Evolutionary conservation across 495 filamentous ascomycete species (phyloP).

Genomic region (Penicillium egyptiacum): DNA sequence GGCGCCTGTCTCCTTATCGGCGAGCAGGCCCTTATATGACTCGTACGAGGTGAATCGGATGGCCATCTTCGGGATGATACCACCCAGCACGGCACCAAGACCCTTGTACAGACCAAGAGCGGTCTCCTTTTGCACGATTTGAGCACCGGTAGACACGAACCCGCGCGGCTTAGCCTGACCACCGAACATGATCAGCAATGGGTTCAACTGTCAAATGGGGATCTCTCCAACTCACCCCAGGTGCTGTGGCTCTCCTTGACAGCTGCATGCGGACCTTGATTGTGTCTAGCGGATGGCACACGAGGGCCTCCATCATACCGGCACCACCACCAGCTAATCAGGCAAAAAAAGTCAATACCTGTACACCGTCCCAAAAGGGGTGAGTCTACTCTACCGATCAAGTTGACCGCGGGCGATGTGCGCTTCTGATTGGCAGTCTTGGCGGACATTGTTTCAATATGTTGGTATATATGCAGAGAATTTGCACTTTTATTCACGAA

Average conservation of each 20-base stretch:
- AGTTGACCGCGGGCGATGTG: slow-evolving; percentile 82
- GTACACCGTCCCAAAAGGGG: slow-evolving; percentile 1
- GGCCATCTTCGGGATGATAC: slow-evolving; percentile 99
- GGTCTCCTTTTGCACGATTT: slow-evolving; percentile 88
- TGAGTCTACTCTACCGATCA: slow-evolving; percentile 68
- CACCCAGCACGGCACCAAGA: slow-evolving; percentile 90
- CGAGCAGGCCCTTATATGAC: slow-evolving; percentile 82
- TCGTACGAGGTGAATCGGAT: slow-evolving; percentile 99
- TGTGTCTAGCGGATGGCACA: slow-evolving; percentile 95
- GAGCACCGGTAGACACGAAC: slow-evolving; percentile 80
- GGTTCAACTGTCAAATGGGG: not conserved
- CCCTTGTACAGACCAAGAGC: slow-evolving; percentile 95
- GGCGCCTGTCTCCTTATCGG: slow-evolving; percentile 64
- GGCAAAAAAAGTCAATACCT: slow-evolving; percentile 25
- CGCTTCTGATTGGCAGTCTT: slow-evolving; percentile 68
- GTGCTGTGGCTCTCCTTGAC: slow-evolving; percentile 76
- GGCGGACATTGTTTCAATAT: slow-evolving; percentile 57
- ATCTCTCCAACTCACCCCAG: slow-evolving; percentile 60
- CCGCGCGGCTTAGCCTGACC: slow-evolving; percentile 70
- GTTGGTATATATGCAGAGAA: slow-evolving; percentile 13
- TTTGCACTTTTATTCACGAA: slow-evolving; percentile 9
- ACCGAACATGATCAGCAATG: slow-evolving; percentile 22
- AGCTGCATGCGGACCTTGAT: slow-evolving; percentile 99
- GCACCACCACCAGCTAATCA: slow-evolving; percentile 87
- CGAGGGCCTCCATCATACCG: slow-evolving; percentile 98